Evolutionary conservation across 2,329 filamentous ascomycete genomes (phyloP).

Genomic region (Aspergillus sp.): DNA sequence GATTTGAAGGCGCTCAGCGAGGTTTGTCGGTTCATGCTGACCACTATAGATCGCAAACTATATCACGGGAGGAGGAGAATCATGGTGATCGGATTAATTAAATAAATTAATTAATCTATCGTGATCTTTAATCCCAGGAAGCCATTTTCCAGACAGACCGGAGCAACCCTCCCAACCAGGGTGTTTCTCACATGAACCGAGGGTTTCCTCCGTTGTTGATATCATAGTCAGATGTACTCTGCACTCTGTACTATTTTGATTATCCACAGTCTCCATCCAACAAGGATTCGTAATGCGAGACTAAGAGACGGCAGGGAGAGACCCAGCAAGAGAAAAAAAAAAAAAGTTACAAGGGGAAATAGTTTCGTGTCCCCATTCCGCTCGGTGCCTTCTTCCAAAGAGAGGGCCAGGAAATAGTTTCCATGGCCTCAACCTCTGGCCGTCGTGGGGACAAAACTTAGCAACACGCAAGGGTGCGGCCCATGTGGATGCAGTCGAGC

Average conservation of each 20-base stretch:
- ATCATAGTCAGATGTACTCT: background rate
- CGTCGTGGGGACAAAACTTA: background rate
- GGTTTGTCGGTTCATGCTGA: background rate
- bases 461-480: background rate
- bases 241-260: conserved; percentile 5
- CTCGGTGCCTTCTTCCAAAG: background rate
- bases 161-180: background rate
- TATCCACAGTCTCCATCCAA: background rate
- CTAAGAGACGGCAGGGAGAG: conserved; percentile 1
- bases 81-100: background rate
- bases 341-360: background rate
- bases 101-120: background rate
- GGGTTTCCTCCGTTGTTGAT: background rate
- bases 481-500: background rate
- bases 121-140: no score
- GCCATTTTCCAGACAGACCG: background rate
- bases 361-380: background rate
- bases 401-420: background rate
- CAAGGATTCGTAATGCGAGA: conserved; percentile 5
- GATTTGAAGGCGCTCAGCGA: background rate
- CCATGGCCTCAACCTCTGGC: background rate
- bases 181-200: conserved; percentile 11
- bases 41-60: background rate
- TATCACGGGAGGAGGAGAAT: background rate
- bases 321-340: background rate